Evolutionary conservation across 345 rosid species (phyloP).

Genomic region (Punica granatum): DNA sequence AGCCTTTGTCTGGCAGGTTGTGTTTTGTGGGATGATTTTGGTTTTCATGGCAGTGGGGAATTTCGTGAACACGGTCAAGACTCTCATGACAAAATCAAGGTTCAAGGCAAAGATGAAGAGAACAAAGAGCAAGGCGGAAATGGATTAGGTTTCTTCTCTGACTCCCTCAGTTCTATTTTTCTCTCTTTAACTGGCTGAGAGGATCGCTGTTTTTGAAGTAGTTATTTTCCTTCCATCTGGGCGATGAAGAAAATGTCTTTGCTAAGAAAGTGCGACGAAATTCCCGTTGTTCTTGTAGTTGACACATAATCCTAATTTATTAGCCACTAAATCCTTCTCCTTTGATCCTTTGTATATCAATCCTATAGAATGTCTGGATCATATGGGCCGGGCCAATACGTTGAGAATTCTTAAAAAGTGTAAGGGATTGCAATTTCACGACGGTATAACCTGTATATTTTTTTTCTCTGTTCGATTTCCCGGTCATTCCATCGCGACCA

Average conservation of each 20-base stretch:
- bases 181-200: background rate
- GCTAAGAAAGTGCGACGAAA: background rate
- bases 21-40: constrained; percentile 72
- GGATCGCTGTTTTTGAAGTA: background rate
- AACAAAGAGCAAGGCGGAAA: constrained; percentile 72
- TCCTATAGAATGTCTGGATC: too few relatives aligned
- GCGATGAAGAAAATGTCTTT: background rate
- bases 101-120: constrained; percentile 95
- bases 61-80: constrained; percentile 76
- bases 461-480: too few relatives aligned
- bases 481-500: too few relatives aligned
- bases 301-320: background rate
- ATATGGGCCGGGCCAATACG: too few relatives aligned
- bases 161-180: background rate
- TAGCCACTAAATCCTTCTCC: background rate
- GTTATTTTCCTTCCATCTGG: background rate
- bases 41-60: constrained; percentile 92
- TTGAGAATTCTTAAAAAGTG: too few relatives aligned
- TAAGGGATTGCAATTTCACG: too few relatives aligned
- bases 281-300: background rate
- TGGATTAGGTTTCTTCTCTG: constrained; percentile 29
- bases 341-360: background rate
- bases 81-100: constrained; percentile 76
- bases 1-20: constrained; percentile 45
- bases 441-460: too few relatives aligned